Base-by-base conservation (phyloP, 176 grass and related monocot species). In the Juncus effusus region DNA sequence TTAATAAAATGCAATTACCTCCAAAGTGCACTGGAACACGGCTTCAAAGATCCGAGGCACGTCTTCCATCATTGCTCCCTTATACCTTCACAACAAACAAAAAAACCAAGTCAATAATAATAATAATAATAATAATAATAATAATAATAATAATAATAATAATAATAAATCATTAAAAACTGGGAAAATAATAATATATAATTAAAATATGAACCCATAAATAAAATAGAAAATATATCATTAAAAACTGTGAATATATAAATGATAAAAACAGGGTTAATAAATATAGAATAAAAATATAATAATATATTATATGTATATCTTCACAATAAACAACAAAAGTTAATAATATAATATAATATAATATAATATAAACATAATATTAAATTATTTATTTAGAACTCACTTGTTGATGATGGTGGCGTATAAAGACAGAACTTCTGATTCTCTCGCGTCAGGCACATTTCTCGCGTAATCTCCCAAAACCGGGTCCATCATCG, bases 401-500 rank as follows among this genome's bases (percentile, higher is more conserved):
- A 38, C 71, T 59, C 86, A 99, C 95, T 99, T 99, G 83, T 99
- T 99, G 75, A 99, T 99, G 64, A 99, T 99, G 9, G 95, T 99
- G 7, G 85, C 89, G 54, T 85, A 99, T 16, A 99, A 60, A 11
- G 95, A 99, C 42, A 99, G 76, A 35, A 99, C 95, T 99, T 99
- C 95, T 56, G 95, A 99, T 80, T 99, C 95, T 80, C 95, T 94
- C 10, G 95, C 95, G 66, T 99, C 89, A 53, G 95, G 95, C 75
- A 99, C 86, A 81, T 99, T 99, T 85, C 95, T 99, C 56, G 89
- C 81, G 73, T 99, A 99, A 70, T 99, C 95, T 61, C 76, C 85
- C 42, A 99, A 88, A 13, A 99, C 76, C 70, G 95, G 89, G 69
- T 99, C 95, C 95, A 99, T 94, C 95, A 99, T 99, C 44, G 95